These are phyloP conservation scores for Desmodesmus armatus DNA, from an alignment of 139 green algal genomes.

Conservation along the genomic window DNA sequence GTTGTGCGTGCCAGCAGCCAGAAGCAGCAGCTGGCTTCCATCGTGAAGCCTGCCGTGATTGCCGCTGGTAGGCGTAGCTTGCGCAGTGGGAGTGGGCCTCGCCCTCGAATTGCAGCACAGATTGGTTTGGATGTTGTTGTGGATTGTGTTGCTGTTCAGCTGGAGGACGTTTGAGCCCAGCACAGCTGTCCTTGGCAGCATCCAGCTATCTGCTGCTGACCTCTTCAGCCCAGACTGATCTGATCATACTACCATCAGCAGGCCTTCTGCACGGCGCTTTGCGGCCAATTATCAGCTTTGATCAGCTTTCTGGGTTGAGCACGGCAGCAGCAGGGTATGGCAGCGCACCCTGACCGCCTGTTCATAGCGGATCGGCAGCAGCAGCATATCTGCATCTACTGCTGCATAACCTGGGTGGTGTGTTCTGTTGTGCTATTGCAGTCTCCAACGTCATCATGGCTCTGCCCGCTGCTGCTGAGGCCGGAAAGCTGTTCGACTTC, in stretches of 20 bases:
- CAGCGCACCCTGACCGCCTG: neutral
- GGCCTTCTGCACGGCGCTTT: too few relatives aligned
- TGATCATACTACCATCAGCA: too few relatives aligned
- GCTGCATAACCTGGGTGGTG: neutral
- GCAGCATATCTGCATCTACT: neutral
- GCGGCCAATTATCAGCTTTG: too few relatives aligned
- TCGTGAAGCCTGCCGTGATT: slow-evolving; percentile 63
- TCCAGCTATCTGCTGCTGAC: too few relatives aligned
- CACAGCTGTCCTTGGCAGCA: too few relatives aligned
- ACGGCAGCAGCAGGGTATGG: neutral
- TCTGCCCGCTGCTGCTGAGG: slow-evolving; percentile 78
- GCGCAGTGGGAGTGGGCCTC: too few relatives aligned
- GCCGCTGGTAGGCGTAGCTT: neutral
- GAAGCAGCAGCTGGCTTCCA: slow-evolving; percentile 54
- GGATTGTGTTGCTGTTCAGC: too few relatives aligned
- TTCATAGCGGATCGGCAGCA: neutral
- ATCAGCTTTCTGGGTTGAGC: too few relatives aligned
- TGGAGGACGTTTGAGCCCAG: too few relatives aligned
- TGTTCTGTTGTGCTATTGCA: slow-evolving; percentile 15
- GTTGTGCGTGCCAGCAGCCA: slow-evolving; percentile 48
- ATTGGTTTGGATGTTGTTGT: too few relatives aligned
- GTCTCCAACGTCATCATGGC: slow-evolving; percentile 80
- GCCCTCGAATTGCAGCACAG: too few relatives aligned
- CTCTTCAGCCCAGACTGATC: too few relatives aligned
- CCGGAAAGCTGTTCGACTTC: slow-evolving; percentile 84